These are phyloP conservation scores for Populus deltoides DNA, from an alignment of 345 rosid genomes.

Conservation along the genomic window DNA sequence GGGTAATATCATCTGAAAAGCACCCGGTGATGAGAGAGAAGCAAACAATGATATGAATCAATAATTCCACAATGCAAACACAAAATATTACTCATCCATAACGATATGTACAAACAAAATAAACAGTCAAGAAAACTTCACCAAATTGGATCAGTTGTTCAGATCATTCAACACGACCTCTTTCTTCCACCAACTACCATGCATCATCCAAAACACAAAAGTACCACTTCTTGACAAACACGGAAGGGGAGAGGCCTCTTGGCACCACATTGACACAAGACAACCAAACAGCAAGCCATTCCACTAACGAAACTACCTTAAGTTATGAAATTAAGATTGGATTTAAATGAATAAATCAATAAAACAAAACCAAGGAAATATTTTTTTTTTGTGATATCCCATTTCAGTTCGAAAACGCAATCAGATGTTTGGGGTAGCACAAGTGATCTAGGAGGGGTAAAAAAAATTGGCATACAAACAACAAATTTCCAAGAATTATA, in stretches of 20 bases:
- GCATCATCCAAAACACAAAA: not conserved
- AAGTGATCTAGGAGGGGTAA: too few relatives aligned
- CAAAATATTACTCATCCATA: not conserved
- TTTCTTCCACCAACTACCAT: not conserved
- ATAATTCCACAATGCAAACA: not conserved
- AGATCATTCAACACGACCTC: not conserved
- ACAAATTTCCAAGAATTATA: not conserved
- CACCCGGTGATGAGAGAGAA: conserved; percentile 3
- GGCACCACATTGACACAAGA: not conserved
- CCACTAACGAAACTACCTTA: not conserved
- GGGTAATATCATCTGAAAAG: conserved; percentile 72
- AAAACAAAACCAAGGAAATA: not conserved
- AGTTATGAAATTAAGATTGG: not conserved
- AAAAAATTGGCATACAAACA: not conserved
- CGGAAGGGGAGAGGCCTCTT: not conserved
- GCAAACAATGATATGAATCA: not conserved
- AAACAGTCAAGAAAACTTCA: not conserved
- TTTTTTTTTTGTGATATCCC: not conserved
- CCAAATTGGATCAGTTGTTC: not conserved
- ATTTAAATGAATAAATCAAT: not conserved
- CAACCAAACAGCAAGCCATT: not conserved
- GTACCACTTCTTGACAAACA: not conserved
- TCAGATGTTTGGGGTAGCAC: too few relatives aligned
- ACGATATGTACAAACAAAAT: not conserved
- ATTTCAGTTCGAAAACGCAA: too few relatives aligned